Evolutionary conservation across 352 stramenopile species (phyloP).

Genomic region (Halophytophthora batemanensis): DNA sequence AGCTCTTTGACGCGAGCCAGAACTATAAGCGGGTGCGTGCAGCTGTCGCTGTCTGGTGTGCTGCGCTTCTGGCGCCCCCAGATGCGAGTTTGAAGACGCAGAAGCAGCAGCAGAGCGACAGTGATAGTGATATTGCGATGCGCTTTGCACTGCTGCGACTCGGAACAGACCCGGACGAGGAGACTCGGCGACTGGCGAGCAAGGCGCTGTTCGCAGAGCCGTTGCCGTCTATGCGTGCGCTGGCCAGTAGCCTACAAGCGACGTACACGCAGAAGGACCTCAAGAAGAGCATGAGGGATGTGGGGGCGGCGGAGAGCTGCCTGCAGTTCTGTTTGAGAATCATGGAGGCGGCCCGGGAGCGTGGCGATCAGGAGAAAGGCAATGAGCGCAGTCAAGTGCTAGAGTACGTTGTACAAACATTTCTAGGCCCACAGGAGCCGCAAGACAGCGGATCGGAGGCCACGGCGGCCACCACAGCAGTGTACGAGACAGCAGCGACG

Average conservation of each 20-base stretch:
- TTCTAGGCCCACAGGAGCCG: constrained; percentile 23
- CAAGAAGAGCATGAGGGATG: constrained; percentile 36
- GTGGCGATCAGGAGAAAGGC: constrained; percentile 12
- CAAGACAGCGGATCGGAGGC: background rate
- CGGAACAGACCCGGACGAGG: constrained; percentile 30
- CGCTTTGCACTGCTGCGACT: constrained; percentile 63
- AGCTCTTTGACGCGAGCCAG: constrained; percentile 53
- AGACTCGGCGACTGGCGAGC: constrained; percentile 30
- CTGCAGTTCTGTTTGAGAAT: constrained; percentile 53
- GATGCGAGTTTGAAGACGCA: background rate
- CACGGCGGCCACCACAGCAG: background rate
- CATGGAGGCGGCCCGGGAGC: constrained; percentile 22
- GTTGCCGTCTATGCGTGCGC: constrained; percentile 28
- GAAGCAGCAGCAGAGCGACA: background rate
- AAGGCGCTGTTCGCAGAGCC: constrained; percentile 48
- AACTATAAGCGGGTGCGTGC: constrained; percentile 64
- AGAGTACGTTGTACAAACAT: constrained; percentile 48
- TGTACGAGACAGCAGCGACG: constrained; percentile 37
- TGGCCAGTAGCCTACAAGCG: constrained; percentile 26
- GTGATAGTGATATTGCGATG: constrained; percentile 37
- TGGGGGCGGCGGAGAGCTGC: constrained; percentile 39
- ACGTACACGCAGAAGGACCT: constrained; percentile 32
- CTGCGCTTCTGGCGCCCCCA: constrained; percentile 25
- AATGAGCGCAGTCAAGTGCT: constrained; percentile 31
- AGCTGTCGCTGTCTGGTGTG: constrained; percentile 60